Conservation (phyloP, 1,284 basidiomycete species). For the Tremellales sp. region DNA sequence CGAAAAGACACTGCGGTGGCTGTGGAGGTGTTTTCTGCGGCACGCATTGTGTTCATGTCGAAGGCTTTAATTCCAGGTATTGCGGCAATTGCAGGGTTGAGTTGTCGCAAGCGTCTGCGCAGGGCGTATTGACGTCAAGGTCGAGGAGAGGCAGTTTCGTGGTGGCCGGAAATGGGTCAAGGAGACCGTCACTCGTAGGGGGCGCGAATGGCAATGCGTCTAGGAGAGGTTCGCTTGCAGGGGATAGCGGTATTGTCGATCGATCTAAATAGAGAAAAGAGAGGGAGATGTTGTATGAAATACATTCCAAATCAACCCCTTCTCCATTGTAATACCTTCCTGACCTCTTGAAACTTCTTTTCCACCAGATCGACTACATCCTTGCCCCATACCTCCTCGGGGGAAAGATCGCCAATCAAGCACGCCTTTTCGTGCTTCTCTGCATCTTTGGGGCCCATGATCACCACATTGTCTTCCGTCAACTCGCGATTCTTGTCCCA, state of each 20-base stretch:
- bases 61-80: constrained; percentile 39
- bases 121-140: constrained; percentile 22
- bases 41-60: constrained; percentile 43
- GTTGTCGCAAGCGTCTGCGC: constrained; percentile 28
- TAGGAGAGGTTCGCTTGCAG: too few species aligned
- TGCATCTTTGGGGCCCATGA: constrained; percentile 71
- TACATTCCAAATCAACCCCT: constrained; percentile 15
- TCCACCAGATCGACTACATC: constrained; percentile 58
- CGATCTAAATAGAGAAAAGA: neutral
- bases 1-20: constrained; percentile 45
- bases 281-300: neutral
- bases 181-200: too few species aligned
- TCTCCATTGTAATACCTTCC: constrained; percentile 49
- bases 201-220: too few species aligned
- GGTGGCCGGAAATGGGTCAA: too few species aligned
- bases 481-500: constrained; percentile 70
- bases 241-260: too few species aligned
- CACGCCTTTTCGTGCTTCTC: constrained; percentile 62
- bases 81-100: constrained; percentile 41
- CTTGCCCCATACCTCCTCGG: constrained; percentile 63
- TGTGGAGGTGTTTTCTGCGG: constrained; percentile 48
- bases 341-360: constrained; percentile 51
- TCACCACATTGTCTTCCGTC: constrained; percentile 70
- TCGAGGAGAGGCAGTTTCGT: constrained; percentile 12
- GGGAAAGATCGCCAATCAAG: constrained; percentile 48